Evolutionary conservation across 257 asterid genomes (phyloP), one percentile per base, ranked within the genome.

Genomic region (Apocynum venetum): DNA sequence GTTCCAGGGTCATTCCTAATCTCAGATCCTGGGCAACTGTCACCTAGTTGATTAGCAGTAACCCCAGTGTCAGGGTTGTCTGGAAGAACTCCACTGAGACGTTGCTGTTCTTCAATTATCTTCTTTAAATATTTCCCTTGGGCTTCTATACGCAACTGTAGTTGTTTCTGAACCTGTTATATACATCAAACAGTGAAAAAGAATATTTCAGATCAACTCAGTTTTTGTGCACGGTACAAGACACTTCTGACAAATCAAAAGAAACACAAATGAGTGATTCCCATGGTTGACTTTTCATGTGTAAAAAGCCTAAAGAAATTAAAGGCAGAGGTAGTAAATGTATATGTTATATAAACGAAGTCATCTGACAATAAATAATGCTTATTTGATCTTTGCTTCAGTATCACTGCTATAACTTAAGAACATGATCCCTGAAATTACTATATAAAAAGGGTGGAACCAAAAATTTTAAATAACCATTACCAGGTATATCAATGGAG

Each of bases 111-210:
- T 88, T 96, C 99, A 6, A 93, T 88, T 73, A 96, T 96, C 89
- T 96, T 96, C 87, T 96, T 93, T 78, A 96, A 82, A 87, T 96
- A 96, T 84, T 93, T 93, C 60, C 98, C 98, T 79, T 96, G 99
- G 82, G 99, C 99, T 89, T 96, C 99, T 64, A 96, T 96, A 44
- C 99, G 88, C 82, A 90, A 76, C 75, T 96, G 98, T 25, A 96
- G 90, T 84, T 93, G 99, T 77, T 96, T 90, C 80, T 96, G 99
- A n/a, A 96, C 99, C 99, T 96, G 86, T 76, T 63, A 15, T 35
- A n/a, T 31, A 40, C 52, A 52, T 40, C 72, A 66, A 40, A 66
- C 25, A 17, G 0, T n/a, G 35, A 19, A 25, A 63, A 63, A 63
- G 46, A 63, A 35, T 15, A 63, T 35, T 31, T 36, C 69, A 35